Evolutionary conservation across 2,329 filamentous ascomycete genomes (phyloP).

Genomic region (Trichoderma lentiforme): DNA sequence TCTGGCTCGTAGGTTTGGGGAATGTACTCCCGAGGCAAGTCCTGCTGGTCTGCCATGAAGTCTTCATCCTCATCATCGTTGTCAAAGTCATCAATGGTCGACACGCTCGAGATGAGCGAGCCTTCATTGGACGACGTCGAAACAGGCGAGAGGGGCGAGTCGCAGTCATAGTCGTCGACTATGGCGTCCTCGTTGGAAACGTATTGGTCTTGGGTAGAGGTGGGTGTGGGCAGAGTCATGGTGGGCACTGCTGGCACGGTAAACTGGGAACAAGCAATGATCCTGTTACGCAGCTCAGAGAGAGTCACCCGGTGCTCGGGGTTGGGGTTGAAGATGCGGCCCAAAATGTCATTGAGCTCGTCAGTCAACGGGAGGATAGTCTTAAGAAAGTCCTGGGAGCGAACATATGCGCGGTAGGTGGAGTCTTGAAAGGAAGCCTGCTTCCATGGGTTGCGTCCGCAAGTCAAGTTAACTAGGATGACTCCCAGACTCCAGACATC

Average conservation of each 20-base stretch:
- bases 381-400: conserved; percentile 82
- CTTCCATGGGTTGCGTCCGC: conserved; percentile 98
- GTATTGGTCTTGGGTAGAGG: conserved; percentile 47
- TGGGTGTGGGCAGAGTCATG: conserved; percentile 38
- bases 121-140: conserved; percentile 52
- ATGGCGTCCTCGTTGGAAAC: conserved; percentile 47
- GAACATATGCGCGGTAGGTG: conserved; percentile 87
- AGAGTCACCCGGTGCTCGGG: conserved; percentile 80
- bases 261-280: conserved; percentile 73
- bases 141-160: conserved; percentile 49
- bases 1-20: conserved; percentile 47
- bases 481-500: conserved; percentile 98
- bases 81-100: conserved; percentile 50
- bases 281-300: conserved; percentile 71
- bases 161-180: conserved; percentile 43
- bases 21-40: conserved; percentile 40
- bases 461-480: conserved; percentile 94
- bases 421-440: conserved; percentile 89
- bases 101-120: conserved; percentile 53
- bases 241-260: conserved; percentile 47
- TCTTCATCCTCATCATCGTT: conserved; percentile 30
- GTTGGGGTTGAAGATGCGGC: conserved; percentile 82
- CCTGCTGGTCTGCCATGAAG: conserved; percentile 43
- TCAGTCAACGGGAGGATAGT: conserved; percentile 88
- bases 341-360: conserved; percentile 84